Percentiles rank a stretch among this genome's conserved stretches.
phyloP scores from a whole-genome alignment of 2,329 filamentous ascomycete genomes.

The Pseudogymnoascus sp. region DNA sequence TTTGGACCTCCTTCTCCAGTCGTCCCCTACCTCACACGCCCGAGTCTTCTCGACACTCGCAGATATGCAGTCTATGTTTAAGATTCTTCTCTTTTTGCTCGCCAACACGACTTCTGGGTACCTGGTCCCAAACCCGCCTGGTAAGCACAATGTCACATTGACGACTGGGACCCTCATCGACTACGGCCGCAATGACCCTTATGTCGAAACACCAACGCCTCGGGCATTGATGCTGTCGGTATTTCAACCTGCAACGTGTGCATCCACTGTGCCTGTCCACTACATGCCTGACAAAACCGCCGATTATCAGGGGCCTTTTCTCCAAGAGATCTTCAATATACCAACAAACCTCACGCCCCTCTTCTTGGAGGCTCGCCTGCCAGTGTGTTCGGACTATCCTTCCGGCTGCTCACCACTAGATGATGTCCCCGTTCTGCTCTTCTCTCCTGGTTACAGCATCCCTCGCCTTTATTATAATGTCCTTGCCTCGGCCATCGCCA shows the following conservation, averaged over 20 bases:
- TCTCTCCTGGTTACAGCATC: constrained; percentile 22
- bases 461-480: constrained; percentile 22
- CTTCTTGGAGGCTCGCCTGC: constrained; percentile 10
- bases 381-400: constrained; percentile 12
- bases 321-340: background rate
- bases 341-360: background rate
- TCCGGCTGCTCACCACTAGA: background rate
- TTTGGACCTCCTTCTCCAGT: background rate
- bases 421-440: constrained; percentile 17
- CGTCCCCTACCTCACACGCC: background rate
- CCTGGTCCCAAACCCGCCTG: constrained; percentile 16
- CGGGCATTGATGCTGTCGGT: constrained; percentile 17
- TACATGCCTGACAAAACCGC: constrained; percentile 6
- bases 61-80: background rate
- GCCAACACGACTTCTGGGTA: background rate
- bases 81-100: background rate
- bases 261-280: background rate
- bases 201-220: constrained; percentile 4
- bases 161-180: constrained; percentile 19
- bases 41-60: background rate
- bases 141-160: constrained; percentile 16
- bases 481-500: constrained; percentile 29
- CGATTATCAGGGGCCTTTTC: background rate
- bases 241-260: constrained; percentile 15
- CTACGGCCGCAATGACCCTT: constrained; percentile 13